A percentile compares a stretch with the other conserved stretches of the same genome.
These are phyloP conservation scores for Monilinia fructicola DNA, from an alignment of 2,329 filamentous ascomycete genomes.

Conservation along the genomic window DNA sequence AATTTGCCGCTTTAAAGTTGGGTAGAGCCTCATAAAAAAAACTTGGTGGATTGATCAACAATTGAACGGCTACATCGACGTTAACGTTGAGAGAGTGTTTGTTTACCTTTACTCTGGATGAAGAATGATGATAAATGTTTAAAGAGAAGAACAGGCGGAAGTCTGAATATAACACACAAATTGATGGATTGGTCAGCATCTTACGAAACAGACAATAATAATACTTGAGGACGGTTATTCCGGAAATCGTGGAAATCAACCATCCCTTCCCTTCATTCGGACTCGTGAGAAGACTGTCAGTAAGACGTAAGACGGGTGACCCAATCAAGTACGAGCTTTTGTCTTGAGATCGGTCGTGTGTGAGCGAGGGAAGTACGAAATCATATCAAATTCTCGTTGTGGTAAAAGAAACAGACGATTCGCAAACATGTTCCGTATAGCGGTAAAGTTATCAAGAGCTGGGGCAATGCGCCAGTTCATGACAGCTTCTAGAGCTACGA, in stretches of 20 bases:
- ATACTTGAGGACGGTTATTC: neutral
- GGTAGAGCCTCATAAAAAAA: slow-evolving; percentile 2
- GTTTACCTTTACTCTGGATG: neutral
- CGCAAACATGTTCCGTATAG: slow-evolving; percentile 15
- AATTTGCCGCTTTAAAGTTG: slow-evolving; percentile 7
- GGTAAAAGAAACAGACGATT: neutral
- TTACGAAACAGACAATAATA: neutral
- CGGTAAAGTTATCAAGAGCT: neutral
- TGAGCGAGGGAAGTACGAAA: neutral
- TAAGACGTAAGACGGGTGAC: neutral
- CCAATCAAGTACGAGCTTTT: neutral
- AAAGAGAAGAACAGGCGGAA: neutral
- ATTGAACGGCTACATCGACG: neutral
- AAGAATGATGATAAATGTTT: neutral
- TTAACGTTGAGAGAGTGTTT: neutral
- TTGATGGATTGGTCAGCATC: neutral
- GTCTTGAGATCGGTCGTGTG: neutral
- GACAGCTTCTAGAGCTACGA: neutral
- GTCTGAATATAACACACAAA: neutral
- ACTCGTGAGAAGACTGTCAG: neutral
- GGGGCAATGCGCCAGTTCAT: slow-evolving; percentile 7
- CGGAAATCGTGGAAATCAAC: neutral
- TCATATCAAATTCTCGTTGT: neutral
- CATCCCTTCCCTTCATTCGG: slow-evolving; percentile 11
- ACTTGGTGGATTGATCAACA: neutral